Evolutionary conservation across 1,139 yeast genomes (phyloP), one percentile per base, ranked within the genome.

Genomic region (Blastobotrys malaysiensis): DNA sequence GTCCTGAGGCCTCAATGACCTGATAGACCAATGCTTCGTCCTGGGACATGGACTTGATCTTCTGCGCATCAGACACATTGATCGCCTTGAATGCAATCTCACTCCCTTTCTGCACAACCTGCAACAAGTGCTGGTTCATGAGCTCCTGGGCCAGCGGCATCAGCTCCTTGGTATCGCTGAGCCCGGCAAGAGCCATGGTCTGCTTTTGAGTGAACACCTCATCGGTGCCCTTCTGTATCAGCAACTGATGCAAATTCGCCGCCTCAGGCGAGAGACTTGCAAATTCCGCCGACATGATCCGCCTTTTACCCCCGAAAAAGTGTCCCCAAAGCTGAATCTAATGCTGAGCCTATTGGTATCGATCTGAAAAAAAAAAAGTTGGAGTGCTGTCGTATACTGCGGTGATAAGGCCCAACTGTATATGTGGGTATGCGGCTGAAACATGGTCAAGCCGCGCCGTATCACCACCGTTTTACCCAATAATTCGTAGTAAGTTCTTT

Each of bases 21-120:
- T 93, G 83, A 68, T 91, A 95, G 43, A 93, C 87, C 81, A 93
- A 83, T 39, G 93, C 86, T 70, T 95, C 99, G 65, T 95, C 99
- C 19, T 83, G 82, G 14, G 80, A 69, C 96, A 93, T 89, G 45
- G 81, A 78, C 43, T 83, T 77, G 59, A 87, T 81, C 65, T 64
- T 62, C 21, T 61, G 63, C 9, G 75, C 75, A 31, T 69, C 71
- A 13, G 66, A 65, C 20, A 59, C 55, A 1, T 68, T 55, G 0
- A 70, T 85, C 0, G 93, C 88, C 67, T 86, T 88, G 71, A 90
- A 91, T 66, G 79, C 78, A 57, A 86, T 75, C 59, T 77, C 86
- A 57, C 78, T 84, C 55, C 83, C 89, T 61, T 77, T 83, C 64
- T 81, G 80, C 48, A 52, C 43, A 54, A 88, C 74, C 67, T 88